Conservation (phyloP, 495 filamentous ascomycete genomes). For the Tuber indicum region DNA sequence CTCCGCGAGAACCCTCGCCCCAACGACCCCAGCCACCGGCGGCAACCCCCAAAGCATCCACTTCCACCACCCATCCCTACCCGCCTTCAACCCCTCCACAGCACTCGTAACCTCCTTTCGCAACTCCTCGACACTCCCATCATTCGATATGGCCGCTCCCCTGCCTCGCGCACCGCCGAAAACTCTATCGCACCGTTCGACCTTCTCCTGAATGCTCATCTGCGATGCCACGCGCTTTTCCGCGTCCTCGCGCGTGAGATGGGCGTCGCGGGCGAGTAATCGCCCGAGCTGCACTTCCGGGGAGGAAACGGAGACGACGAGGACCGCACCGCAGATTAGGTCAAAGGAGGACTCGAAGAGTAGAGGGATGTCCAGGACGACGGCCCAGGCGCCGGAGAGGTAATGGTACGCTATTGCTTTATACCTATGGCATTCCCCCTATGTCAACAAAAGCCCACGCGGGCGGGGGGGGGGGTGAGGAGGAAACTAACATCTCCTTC, state of each 20-base stretch:
- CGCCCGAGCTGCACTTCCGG: slow-evolving; percentile 71
- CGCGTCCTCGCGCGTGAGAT: slow-evolving; percentile 67
- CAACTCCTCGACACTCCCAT: slow-evolving; percentile 62
- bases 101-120: slow-evolving; percentile 53
- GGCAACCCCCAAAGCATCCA: slow-evolving; percentile 66
- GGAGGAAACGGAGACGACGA: slow-evolving; percentile 76
- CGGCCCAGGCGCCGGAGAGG: slow-evolving; percentile 67
- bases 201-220: slow-evolving; percentile 74
- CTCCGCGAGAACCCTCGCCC: slow-evolving; percentile 58
- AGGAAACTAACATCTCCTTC: slow-evolving; percentile 52
- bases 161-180: slow-evolving; percentile 39
- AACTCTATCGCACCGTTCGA: slow-evolving; percentile 54
- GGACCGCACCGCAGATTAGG: slow-evolving; percentile 64
- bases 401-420: slow-evolving; percentile 59
- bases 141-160: slow-evolving; percentile 84
- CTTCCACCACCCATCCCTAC: slow-evolving; percentile 73
- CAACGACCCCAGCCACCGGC: slow-evolving; percentile 60
- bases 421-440: slow-evolving; percentile 42
- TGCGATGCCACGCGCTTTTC: slow-evolving; percentile 74
- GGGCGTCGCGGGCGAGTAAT: slow-evolving; percentile 62
- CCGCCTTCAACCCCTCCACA: slow-evolving; percentile 57
- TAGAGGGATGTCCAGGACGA: slow-evolving; percentile 87
- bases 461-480: background rate
- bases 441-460: background rate
- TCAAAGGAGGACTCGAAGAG: slow-evolving; percentile 85